These are phyloP conservation scores for Ganoderma resinaceum DNA, from an alignment of 1,284 basidiomycete genomes.

Conservation along the genomic window DNA sequence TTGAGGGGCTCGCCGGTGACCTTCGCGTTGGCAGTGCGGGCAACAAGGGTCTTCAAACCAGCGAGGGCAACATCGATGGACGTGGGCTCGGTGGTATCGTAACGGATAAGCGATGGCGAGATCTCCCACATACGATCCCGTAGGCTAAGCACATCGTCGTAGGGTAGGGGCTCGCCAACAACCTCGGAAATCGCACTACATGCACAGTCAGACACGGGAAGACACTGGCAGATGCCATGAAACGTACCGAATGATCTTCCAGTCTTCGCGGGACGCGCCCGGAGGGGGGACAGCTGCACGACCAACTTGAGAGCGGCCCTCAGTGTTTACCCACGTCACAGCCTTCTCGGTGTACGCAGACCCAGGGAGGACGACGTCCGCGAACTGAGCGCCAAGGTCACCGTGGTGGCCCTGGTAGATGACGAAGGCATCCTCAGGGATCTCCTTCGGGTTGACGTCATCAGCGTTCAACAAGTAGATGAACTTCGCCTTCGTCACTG, in stretches of 20 bases:
- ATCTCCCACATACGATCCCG: conserved; percentile 98
- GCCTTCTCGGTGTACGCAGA: conserved; percentile 98
- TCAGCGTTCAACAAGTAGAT: conserved; percentile 98
- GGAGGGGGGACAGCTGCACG: conserved; percentile 95
- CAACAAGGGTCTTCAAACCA: conserved; percentile 71
- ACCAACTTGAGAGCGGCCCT: conserved; percentile 92
- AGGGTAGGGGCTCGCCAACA: conserved; percentile 81
- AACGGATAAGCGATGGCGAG: conserved; percentile 89
- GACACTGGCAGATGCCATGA: not conserved
- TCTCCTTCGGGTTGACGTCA: conserved; percentile 90
- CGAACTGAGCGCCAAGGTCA: conserved; percentile 95
- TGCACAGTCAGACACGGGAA: not conserved
- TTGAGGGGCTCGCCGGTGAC: conserved; percentile 70
- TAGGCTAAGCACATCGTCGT: conserved; percentile 89
- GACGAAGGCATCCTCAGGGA: conserved; percentile 94
- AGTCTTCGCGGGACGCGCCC: conserved; percentile 95
- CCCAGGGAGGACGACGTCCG: conserved; percentile 94
- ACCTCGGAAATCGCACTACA: conserved; percentile 91
- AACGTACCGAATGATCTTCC: conserved; percentile 95
- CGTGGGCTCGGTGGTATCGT: conserved; percentile 86
- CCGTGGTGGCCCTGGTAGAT: conserved; percentile 99
- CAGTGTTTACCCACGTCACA: conserved; percentile 96
- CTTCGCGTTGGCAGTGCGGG: conserved; percentile 59
- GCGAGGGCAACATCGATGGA: conserved; percentile 74
- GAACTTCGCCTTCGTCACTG: conserved; percentile 89